Percentiles rank a stretch among this genome's conserved stretches.
These are phyloP conservation scores for Cucumis sativus DNA, from an alignment of 306 rosid species.

Conservation along the genomic window DNA sequence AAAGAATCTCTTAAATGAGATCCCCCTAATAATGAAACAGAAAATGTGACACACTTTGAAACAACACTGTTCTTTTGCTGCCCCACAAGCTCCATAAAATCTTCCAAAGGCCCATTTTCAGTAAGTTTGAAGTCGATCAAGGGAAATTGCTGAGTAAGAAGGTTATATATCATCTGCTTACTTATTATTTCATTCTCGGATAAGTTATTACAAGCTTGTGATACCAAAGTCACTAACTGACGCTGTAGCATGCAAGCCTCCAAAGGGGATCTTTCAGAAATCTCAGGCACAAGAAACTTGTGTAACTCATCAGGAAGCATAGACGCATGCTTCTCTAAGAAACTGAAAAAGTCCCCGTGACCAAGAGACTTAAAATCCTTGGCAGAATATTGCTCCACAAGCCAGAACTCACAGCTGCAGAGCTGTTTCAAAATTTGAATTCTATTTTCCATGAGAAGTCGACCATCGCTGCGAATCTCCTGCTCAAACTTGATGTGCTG, in stretches of 20 bases:
- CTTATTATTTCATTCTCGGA: constrained; percentile 45
- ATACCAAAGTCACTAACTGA: constrained; percentile 47
- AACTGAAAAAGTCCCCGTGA: constrained; percentile 50
- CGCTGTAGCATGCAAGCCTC: constrained; percentile 52
- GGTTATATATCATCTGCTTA: constrained; percentile 34
- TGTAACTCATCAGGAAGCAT: constrained; percentile 48
- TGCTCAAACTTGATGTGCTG: constrained; percentile 37
- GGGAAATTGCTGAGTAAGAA: constrained; percentile 71
- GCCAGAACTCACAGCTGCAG: constrained; percentile 57
- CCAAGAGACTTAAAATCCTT: constrained; percentile 64
- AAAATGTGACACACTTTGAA: constrained; percentile 58
- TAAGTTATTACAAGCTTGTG: constrained; percentile 59
- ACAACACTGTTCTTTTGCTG: constrained; percentile 27
- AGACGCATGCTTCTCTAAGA: constrained; percentile 43
- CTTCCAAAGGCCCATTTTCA: constrained; percentile 40
- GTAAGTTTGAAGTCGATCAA: constrained; percentile 37
- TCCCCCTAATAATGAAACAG: constrained; percentile 42
- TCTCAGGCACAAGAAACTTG: constrained; percentile 28
- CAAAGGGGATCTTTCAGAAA: constrained; percentile 28
- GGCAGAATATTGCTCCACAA: constrained; percentile 51
- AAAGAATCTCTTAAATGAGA: constrained; percentile 23
- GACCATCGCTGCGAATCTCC: constrained; percentile 17
- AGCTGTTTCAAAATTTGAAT: constrained; percentile 44
- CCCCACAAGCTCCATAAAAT: constrained; percentile 34
- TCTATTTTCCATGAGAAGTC: constrained; percentile 21